Evolutionary conservation across 164 flowering plant species (phyloP), one percentile per base, ranked within the genome.

Genomic region (Piper betle): DNA sequence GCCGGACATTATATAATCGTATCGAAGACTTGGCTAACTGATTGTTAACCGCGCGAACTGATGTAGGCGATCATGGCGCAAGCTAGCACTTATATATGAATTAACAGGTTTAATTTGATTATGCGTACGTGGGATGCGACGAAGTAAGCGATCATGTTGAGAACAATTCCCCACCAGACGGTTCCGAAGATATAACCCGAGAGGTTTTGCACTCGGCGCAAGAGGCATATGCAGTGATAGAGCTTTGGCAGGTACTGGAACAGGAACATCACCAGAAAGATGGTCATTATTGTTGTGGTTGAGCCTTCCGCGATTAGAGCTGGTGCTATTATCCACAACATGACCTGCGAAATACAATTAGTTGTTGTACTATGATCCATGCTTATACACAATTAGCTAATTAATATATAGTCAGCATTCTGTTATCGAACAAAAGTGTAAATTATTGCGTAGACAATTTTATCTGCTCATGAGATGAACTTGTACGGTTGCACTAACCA

Each of bases 141-240:
- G 50, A 89, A 93, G 56, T 87, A 89, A 0, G 90, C 96, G 12
- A 93, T 79, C 80, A 93, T 37, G 77, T 93, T 93, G 74, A 93
- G 97, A 38, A 83, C 87, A 39, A 93, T 82, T 4, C 97, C 97
- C 97, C 98, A 93, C 97, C 98, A 93, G 71, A 90, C 78, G 3
- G 88, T 87, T 2, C 94, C 91, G 55, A 87, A 93, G 20, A 93
- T 82, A 78, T 87, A 92, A 55, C 91, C 96, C 15, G 96, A 85
- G 64, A 80, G 72, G 58, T 75, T 78, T 17, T 92, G 90, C 90
- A 82, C 78, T 37, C 91, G 82, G 0, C 96, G 89, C 20, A 92
- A 63, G 57, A 87, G 79, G 72, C 91, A 73, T 1, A 85, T 79
- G 4, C 88, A 83, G 74, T 92, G 96, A 62, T 86, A 92, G 52